Percentiles rank a stretch among this genome's conserved stretches.
These are phyloP conservation scores for Begonia fuchsioides DNA, from an alignment of 306 rosid species.

Conservation along the genomic window DNA sequence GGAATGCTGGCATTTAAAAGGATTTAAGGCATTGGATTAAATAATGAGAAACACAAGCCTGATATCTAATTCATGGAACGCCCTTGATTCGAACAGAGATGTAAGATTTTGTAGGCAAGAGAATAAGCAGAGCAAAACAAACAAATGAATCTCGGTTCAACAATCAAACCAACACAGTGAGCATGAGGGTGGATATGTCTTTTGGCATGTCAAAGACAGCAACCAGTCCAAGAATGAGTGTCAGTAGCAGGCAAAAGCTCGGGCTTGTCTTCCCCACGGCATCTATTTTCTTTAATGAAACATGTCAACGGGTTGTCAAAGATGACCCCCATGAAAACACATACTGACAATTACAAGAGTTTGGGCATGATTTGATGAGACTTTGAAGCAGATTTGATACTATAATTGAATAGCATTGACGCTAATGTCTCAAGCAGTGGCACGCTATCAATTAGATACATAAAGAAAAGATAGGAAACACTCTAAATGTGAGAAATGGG, in stretches of 20 bases:
- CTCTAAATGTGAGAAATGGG: not conserved
- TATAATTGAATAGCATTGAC: not conserved
- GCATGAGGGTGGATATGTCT: conserved; percentile 37
- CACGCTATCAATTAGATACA: too few species aligned
- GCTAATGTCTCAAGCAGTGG: not conserved
- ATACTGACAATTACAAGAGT: conserved; percentile 2
- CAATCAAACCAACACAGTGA: conserved; percentile 21
- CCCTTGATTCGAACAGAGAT: conserved; percentile 7
- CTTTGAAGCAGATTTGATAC: not conserved
- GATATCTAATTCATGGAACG: conserved; percentile 7
- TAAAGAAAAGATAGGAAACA: too few species aligned
- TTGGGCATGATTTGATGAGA: conserved; percentile 1
- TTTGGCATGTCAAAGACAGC: conserved; percentile 14
- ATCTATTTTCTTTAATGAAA: conserved; percentile 2
- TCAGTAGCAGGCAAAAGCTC: conserved; percentile 8
- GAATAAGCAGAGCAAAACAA: conserved; percentile 3
- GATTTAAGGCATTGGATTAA: not conserved
- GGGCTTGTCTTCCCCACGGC: conserved; percentile 4
- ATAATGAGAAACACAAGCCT: not conserved
- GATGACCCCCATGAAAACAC: conserved; percentile 7
- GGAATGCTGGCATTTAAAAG: not conserved
- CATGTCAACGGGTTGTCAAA: not conserved
- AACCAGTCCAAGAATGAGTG: conserved; percentile 8
- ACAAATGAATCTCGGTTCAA: conserved; percentile 1
- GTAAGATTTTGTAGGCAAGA: conserved; percentile 13